phyloP scores from a whole-genome alignment of 2,329 filamentous ascomycete genomes.

The Paraphoma sp. region DNA sequence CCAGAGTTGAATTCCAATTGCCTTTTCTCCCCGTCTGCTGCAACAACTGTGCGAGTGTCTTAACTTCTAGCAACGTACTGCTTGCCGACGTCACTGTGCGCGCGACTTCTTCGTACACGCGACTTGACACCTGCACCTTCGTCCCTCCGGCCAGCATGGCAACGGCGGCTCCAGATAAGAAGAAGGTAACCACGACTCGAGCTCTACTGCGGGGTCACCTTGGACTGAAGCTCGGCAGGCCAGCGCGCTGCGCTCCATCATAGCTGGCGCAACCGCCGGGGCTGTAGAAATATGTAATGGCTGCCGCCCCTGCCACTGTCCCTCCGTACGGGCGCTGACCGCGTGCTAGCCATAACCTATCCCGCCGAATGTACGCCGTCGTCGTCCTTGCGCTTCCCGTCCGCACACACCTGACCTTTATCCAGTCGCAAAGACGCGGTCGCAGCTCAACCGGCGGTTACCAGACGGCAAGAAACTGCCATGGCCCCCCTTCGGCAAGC shows the following conservation, averaged over 20 bases:
- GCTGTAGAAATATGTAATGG: slow-evolving; percentile 86
- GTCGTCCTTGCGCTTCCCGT: neutral
- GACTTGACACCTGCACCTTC: neutral
- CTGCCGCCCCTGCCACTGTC: neutral
- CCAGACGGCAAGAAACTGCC: slow-evolving; percentile 85
- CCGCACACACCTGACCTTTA: slow-evolving; percentile 15
- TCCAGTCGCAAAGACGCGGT: slow-evolving; percentile 89
- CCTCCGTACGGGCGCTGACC: slow-evolving; percentile 23
- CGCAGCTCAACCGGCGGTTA: slow-evolving; percentile 87
- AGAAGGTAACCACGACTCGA: slow-evolving; percentile 31
- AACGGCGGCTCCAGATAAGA: slow-evolving; percentile 41
- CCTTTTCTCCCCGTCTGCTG: neutral
- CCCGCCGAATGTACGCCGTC: slow-evolving; percentile 80
- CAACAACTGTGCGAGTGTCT: neutral
- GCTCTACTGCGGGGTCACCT: neutral
- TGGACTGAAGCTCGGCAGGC: slow-evolving; percentile 56
- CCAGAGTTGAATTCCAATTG: neutral
- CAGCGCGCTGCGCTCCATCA: slow-evolving; percentile 84
- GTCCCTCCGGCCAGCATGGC: slow-evolving; percentile 26
- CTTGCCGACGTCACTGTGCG: slow-evolving; percentile 7
- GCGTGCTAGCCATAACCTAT: slow-evolving; percentile 77
- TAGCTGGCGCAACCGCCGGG: slow-evolving; percentile 92
- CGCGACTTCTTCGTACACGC: too few relatives aligned
- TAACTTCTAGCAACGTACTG: slow-evolving; percentile 6
- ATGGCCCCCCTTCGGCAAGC: slow-evolving; percentile 89